A percentile compares a stretch with the other conserved stretches of the same genome.
Evolutionary conservation across 1,284 basidiomycete species (phyloP).

Genomic region (Cryptococcus sp.): DNA sequence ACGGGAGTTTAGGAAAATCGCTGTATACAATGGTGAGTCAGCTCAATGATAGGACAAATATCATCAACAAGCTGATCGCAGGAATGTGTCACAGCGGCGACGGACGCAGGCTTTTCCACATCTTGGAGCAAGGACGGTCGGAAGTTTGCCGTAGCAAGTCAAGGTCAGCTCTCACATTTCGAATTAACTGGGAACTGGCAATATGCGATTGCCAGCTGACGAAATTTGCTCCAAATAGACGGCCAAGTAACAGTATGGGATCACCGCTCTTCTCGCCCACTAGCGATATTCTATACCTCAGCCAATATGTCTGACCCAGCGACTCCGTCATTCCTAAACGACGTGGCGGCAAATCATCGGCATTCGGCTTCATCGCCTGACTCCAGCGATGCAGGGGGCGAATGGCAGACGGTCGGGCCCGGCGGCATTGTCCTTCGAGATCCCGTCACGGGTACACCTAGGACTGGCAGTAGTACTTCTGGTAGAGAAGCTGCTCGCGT

Average conservation of each 20-base stretch:
- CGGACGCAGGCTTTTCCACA: slow-evolving; percentile 51
- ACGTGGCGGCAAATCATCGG: slow-evolving; percentile 14
- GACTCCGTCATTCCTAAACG: slow-evolving; percentile 24
- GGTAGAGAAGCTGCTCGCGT: slow-evolving; percentile 50
- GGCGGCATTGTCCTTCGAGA: slow-evolving; percentile 21
- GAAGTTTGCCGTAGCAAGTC: slow-evolving; percentile 53
- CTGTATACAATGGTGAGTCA: slow-evolving; percentile 40
- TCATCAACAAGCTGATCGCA: neutral
- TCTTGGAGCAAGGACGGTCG: slow-evolving; percentile 53
- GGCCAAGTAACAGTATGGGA: slow-evolving; percentile 55
- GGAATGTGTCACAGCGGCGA: slow-evolving; percentile 30
- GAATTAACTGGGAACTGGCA: neutral
- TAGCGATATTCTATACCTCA: slow-evolving; percentile 48
- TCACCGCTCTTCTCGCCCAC: slow-evolving; percentile 48
- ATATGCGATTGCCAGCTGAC: too few species aligned
- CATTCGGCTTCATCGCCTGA: slow-evolving; percentile 3
- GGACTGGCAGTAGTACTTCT: slow-evolving; percentile 30
- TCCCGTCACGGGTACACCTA: slow-evolving; percentile 34
- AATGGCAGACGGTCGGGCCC: slow-evolving; percentile 15
- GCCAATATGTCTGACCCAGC: slow-evolving; percentile 8
- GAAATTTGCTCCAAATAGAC: slow-evolving; percentile 21
- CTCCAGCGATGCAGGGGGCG: slow-evolving; percentile 2
- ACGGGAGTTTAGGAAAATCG: slow-evolving; percentile 45
- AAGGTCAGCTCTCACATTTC: slow-evolving; percentile 26
- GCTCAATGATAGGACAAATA: neutral